Conservation (phyloP, 495 filamentous ascomycete species). For the Xylaria nigripes region DNA sequence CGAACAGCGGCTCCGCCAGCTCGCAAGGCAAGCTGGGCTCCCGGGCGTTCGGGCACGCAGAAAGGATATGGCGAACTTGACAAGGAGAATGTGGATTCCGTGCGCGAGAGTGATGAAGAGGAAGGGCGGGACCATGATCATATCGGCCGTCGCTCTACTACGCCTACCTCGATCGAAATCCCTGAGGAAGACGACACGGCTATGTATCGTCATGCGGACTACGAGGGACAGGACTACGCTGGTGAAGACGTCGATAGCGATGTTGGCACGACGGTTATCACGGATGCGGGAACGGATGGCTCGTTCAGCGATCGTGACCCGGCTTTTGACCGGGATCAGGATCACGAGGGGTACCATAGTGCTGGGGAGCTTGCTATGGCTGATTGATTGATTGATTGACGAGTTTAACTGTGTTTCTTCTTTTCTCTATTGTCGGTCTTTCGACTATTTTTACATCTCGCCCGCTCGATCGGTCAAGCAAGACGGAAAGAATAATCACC, state of each 20-base stretch:
- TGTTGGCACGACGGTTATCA: slow-evolving; percentile 40
- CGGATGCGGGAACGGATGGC: slow-evolving; percentile 54
- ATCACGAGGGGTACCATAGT: no score
- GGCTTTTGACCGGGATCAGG: slow-evolving; percentile 15
- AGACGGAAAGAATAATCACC: no score
- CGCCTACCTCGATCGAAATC: slow-evolving; percentile 8
- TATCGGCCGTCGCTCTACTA: slow-evolving; percentile 14
- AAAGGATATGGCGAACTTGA: slow-evolving; percentile 42
- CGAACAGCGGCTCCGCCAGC: slow-evolving; percentile 59
- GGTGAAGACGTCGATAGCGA: slow-evolving; percentile 20
- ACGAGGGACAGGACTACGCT: slow-evolving; percentile 16
- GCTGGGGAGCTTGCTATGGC: background rate
- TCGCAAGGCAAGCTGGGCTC: slow-evolving; percentile 71
- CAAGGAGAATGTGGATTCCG: slow-evolving; percentile 38
- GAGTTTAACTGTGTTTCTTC: no score
- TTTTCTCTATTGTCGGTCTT: no score
- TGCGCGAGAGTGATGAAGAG: slow-evolving; percentile 40
- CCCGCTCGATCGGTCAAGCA: no score
- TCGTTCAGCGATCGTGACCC: slow-evolving; percentile 10
- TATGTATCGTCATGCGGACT: slow-evolving; percentile 8
- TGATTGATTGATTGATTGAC: background rate
- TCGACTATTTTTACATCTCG: no score
- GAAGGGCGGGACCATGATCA: slow-evolving; percentile 21
- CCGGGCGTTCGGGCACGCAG: slow-evolving; percentile 30
- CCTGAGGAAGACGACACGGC: slow-evolving; percentile 12